Percentiles rank a stretch among this genome's conserved stretches.
Evolutionary conservation across 345 rosid genomes (phyloP).

Genomic region (Salix caprea): DNA sequence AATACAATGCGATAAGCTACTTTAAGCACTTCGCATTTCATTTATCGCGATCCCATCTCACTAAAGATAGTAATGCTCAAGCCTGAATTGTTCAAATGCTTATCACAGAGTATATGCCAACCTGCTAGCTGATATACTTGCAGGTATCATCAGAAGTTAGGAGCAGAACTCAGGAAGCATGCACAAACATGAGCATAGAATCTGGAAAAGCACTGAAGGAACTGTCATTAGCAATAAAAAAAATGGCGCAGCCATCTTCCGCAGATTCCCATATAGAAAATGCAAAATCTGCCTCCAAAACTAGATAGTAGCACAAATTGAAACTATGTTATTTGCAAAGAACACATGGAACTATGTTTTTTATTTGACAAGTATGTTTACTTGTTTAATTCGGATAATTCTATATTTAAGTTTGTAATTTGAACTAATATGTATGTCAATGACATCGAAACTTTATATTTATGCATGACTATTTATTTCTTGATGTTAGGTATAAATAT

Average conservation of each 20-base stretch:
- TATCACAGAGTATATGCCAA: not conserved
- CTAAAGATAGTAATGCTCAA: not conserved
- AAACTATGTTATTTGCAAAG: no score
- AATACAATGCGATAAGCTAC: not conserved
- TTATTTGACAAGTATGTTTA: no score
- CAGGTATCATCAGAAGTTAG: conserved; percentile 43
- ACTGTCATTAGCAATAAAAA: conserved; percentile 41
- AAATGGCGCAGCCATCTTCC: conserved; percentile 38
- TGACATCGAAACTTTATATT: no score
- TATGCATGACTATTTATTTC: no score
- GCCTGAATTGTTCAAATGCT: not conserved
- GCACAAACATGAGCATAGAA: conserved; percentile 46
- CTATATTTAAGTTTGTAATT: no score
- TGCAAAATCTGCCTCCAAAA: conserved; percentile 33
- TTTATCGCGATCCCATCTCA: not conserved
- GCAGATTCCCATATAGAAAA: conserved; percentile 41
- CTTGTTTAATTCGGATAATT: no score
- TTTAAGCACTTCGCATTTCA: not conserved
- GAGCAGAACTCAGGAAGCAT: conserved; percentile 33
- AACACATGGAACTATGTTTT: no score
- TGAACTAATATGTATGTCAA: no score
- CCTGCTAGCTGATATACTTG: not conserved
- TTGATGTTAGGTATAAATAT: no score
- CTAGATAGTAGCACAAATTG: no score
- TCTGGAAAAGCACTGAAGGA: conserved; percentile 53